These are phyloP conservation scores for Salvia rosmarinus DNA, from an alignment of 257 asterid genomes.

Conservation along the genomic window DNA sequence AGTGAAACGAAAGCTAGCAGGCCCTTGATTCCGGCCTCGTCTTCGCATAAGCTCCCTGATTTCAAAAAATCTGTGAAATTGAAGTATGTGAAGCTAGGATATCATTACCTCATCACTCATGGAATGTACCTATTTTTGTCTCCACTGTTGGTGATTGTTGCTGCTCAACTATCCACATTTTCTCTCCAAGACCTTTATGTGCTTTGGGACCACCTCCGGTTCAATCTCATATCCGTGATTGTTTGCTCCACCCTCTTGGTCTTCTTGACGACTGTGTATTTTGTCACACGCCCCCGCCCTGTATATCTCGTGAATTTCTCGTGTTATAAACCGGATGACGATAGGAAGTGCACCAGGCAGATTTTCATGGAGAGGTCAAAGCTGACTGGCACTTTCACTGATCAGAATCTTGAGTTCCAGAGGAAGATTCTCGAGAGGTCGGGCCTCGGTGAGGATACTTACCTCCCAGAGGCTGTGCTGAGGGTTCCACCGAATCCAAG, in stretches of 20 bases:
- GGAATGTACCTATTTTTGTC: slow-evolving; percentile 75
- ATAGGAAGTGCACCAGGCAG: slow-evolving; percentile 69
- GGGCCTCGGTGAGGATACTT: slow-evolving; percentile 76
- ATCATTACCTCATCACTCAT: slow-evolving; percentile 77
- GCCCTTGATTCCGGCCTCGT: slow-evolving; percentile 51
- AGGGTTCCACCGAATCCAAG: slow-evolving; percentile 76
- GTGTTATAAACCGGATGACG: slow-evolving; percentile 73
- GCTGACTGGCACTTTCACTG: slow-evolving; percentile 54
- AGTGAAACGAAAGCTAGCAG: slow-evolving; percentile 48
- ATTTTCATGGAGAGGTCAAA: slow-evolving; percentile 63
- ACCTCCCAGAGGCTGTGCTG: slow-evolving; percentile 71
- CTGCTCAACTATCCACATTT: slow-evolving; percentile 74
- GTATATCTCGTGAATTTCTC: slow-evolving; percentile 80
- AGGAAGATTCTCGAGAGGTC: slow-evolving; percentile 81
- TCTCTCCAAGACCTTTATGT: slow-evolving; percentile 58
- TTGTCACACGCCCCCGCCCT: slow-evolving; percentile 76
- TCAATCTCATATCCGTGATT: slow-evolving; percentile 64
- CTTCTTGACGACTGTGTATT: slow-evolving; percentile 64
- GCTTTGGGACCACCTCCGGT: slow-evolving; percentile 76
- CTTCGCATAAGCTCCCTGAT: slow-evolving; percentile 70
- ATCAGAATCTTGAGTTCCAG: slow-evolving; percentile 63
- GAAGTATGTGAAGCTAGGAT: slow-evolving; percentile 89
- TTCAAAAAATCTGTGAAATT: slow-evolving; percentile 73
- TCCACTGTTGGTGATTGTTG: slow-evolving; percentile 59
- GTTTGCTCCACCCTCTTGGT: slow-evolving; percentile 69